These are phyloP conservation scores for Tricholoma furcatifolium DNA, from an alignment of 768 basidiomycete species.

Conservation along the genomic window DNA sequence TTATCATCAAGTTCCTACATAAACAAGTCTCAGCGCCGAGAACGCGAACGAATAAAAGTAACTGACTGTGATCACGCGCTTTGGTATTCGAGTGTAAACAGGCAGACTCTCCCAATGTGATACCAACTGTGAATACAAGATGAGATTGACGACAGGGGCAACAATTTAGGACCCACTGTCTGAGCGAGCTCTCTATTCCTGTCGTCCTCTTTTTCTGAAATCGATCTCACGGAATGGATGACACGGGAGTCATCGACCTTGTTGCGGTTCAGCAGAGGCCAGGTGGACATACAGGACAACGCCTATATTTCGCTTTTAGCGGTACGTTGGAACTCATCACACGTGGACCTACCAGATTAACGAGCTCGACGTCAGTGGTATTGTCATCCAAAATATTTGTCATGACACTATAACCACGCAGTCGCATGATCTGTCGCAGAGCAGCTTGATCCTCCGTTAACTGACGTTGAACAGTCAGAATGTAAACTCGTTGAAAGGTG, in stretches of 20 bases:
- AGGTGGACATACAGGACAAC: slow-evolving; percentile 65
- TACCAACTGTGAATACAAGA: slow-evolving; percentile 50
- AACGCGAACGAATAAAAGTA: neutral
- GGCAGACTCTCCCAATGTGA: slow-evolving; percentile 79
- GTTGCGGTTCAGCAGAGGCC: slow-evolving; percentile 85
- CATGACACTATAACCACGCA: slow-evolving; percentile 94
- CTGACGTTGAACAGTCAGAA: slow-evolving; percentile 35
- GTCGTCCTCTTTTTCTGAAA: slow-evolving; percentile 55
- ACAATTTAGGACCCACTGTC: slow-evolving; percentile 43
- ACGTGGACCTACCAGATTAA: slow-evolving; percentile 55
- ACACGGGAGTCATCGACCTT: slow-evolving; percentile 84
- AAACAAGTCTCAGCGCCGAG: neutral
- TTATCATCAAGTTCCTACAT: slow-evolving; percentile 4
- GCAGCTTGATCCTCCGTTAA: slow-evolving; percentile 82
- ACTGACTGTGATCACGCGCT: slow-evolving; percentile 43
- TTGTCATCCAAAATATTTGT: slow-evolving; percentile 83
- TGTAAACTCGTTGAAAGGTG: neutral
- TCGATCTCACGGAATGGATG: slow-evolving; percentile 56
- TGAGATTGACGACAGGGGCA: neutral
- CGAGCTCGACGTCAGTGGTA: slow-evolving; percentile 63
- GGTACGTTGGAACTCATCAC: neutral
- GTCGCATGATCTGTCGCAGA: slow-evolving; percentile 81
- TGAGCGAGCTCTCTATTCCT: slow-evolving; percentile 56
- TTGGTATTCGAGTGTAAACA: slow-evolving; percentile 85
- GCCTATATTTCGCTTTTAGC: slow-evolving; percentile 36